phyloP scores from a whole-genome alignment of 148 eudicot species.

The Diospyros kaki region DNA sequence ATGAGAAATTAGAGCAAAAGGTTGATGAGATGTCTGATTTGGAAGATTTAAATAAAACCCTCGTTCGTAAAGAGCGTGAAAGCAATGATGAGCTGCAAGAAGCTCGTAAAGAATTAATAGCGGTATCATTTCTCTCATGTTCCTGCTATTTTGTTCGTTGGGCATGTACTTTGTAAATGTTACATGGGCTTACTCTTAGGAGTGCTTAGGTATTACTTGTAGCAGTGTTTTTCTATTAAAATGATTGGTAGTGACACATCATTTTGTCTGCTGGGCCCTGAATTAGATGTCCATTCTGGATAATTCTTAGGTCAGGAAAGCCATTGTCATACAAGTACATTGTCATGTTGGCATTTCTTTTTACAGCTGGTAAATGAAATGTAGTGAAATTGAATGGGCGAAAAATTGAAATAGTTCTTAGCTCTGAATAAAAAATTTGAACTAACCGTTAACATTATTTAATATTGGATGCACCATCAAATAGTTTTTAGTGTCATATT shows the following conservation, averaged over 20 bases:
- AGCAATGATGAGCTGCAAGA: conserved; percentile 87
- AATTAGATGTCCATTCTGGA: neutral
- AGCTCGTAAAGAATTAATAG: conserved; percentile 65
- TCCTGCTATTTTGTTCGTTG: conserved; percentile 1
- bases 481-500: neutral
- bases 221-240: neutral
- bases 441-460: neutral
- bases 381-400: neutral
- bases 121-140: conserved; percentile 34
- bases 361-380: neutral
- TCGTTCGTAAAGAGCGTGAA: conserved; percentile 56
- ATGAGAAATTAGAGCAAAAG: conserved; percentile 51
- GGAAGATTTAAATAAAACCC: conserved; percentile 51
- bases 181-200: neutral
- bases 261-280: neutral
- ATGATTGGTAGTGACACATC: neutral
- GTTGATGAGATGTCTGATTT: conserved; percentile 41
- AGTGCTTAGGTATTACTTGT: neutral
- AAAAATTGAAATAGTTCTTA: neutral
- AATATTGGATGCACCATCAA: neutral
- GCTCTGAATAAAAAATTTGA: neutral
- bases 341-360: neutral
- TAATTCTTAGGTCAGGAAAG: neutral
- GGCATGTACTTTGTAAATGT: neutral
- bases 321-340: conserved; percentile 1